Evolutionary conservation across 2,329 filamentous ascomycete species (phyloP).

Genomic region (Nemania sp.): DNA sequence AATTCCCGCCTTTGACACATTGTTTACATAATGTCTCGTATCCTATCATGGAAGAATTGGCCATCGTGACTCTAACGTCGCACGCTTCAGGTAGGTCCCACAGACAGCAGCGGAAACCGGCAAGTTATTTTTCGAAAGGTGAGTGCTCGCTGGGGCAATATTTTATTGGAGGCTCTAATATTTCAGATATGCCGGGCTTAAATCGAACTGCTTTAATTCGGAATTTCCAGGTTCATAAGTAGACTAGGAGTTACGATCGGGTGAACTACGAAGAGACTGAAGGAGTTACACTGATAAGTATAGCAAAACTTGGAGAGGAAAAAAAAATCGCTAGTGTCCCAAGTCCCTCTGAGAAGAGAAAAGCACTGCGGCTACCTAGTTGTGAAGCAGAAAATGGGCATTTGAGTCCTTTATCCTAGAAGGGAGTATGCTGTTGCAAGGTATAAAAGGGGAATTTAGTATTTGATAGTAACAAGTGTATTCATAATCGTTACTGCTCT

Average conservation of each 20-base stretch:
- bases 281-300: neutral
- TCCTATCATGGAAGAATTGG: slow-evolving; percentile 4
- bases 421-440: no score
- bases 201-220: neutral
- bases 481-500: no score
- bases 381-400: no score
- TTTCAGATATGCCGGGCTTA: neutral
- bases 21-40: neutral
- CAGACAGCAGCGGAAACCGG: neutral
- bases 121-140: neutral
- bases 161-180: neutral
- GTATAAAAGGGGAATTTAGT: no score
- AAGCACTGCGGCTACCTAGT: no score
- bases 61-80: neutral
- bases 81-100: neutral
- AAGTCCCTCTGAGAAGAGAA: neutral
- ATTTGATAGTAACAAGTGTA: no score
- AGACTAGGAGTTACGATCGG: neutral
- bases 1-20: neutral
- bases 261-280: neutral
- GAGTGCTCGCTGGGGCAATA: neutral
- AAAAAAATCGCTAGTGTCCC: neutral
- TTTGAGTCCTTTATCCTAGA: no score
- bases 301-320: neutral
- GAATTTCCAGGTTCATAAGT: neutral